These are phyloP conservation scores for Suhomyces bribrorum DNA, from an alignment of 1,139 yeast species.

Conservation along the genomic window DNA sequence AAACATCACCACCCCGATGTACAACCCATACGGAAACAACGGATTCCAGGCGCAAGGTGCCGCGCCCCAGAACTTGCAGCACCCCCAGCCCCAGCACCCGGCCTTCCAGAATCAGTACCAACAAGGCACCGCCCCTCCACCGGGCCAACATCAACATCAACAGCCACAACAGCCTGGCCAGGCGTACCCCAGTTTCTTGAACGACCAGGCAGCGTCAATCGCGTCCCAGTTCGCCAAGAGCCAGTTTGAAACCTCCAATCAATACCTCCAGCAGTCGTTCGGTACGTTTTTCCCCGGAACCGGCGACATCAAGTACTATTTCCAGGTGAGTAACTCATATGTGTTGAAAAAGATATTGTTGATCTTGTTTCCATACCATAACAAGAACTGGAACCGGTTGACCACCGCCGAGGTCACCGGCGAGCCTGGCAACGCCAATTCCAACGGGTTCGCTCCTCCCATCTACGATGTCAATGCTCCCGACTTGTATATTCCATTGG, in stretches of 20 bases:
- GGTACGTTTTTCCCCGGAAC: constrained; percentile 54
- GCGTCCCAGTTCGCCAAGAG: constrained; percentile 88
- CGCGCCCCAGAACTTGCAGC: constrained; percentile 28
- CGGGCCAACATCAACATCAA: constrained; percentile 15
- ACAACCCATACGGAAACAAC: constrained; percentile 46
- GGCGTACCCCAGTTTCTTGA: constrained; percentile 47
- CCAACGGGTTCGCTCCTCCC: constrained; percentile 64
- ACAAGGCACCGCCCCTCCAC: constrained; percentile 15
- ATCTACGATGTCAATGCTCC: constrained; percentile 89
- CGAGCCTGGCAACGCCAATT: constrained; percentile 30
- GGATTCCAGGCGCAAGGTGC: constrained; percentile 17
- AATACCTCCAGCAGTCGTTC: constrained; percentile 72
- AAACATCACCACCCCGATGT: too few species aligned
- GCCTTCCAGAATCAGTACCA: constrained; percentile 14
- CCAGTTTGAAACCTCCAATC: constrained; percentile 72
- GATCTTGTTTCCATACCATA: constrained; percentile 83
- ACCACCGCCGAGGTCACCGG: constrained; percentile 44
- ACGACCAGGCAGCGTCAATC: constrained; percentile 80
- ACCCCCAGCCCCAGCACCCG: constrained; percentile 38
- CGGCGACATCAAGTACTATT: constrained; percentile 72
- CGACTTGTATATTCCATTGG: constrained; percentile 91
- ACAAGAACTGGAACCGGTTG: constrained; percentile 72
- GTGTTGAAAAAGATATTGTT: constrained; percentile 73
- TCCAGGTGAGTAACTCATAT: constrained; percentile 87
- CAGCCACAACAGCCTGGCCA: constrained; percentile 11